Evolutionary conservation across 176 grass and related monocot species (phyloP).

Genomic region (Oryza meridionalis): DNA sequence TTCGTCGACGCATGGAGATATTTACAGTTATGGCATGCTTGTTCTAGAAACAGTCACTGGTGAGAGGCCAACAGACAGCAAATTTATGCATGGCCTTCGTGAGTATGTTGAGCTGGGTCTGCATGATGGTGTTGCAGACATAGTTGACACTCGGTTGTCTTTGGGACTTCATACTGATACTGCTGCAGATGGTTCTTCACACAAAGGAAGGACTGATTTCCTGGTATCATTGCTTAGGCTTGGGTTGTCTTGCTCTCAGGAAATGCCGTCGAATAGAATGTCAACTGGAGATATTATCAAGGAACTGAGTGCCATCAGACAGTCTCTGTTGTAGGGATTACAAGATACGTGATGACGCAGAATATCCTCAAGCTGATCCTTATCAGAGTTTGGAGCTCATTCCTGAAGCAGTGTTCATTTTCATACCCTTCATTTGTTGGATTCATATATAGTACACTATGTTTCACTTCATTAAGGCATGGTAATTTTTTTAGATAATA

Average conservation of each 20-base stretch:
- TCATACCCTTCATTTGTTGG: too few species aligned
- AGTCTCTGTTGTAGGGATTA: too few species aligned
- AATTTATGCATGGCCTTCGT: conserved; percentile 18
- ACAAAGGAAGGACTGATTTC: background rate
- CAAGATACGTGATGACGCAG: too few species aligned
- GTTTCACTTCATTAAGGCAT: too few species aligned
- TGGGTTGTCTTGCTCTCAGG: conserved; percentile 13
- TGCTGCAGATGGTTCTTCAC: background rate
- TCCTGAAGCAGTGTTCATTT: too few species aligned
- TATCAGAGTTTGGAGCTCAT: too few species aligned
- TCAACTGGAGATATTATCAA: background rate
- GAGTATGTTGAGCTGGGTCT: conserved; percentile 33
- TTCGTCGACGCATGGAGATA: conserved; percentile 11
- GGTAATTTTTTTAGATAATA: too few species aligned
- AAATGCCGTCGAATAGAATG: background rate
- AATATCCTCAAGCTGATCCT: too few species aligned
- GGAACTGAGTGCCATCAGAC: too few species aligned
- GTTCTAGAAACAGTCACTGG: conserved; percentile 46
- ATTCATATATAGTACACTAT: too few species aligned
- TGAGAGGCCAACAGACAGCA: conserved; percentile 39
- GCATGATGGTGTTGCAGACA: background rate
- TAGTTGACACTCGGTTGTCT: background rate
- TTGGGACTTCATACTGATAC: too few species aligned
- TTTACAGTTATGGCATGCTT: conserved; percentile 48
- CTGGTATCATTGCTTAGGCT: conserved; percentile 1